These are phyloP conservation scores for Hirsutella minnesotensis DNA, from an alignment of 2,329 filamentous ascomycete genomes.

Conservation along the genomic window DNA sequence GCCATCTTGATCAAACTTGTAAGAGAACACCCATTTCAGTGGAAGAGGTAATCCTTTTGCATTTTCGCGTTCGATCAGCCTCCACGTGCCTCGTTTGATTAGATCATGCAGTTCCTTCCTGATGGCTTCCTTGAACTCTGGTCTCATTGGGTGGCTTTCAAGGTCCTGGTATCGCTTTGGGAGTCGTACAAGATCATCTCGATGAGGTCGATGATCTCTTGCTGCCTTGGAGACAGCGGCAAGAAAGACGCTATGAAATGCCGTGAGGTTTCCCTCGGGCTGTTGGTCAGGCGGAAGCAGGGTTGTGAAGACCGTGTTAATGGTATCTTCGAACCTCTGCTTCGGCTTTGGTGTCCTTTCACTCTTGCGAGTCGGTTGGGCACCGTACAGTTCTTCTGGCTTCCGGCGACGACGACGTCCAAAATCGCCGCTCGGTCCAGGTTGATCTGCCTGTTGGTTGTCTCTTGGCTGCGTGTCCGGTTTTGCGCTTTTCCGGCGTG, in stretches of 20 bases:
- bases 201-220: background rate
- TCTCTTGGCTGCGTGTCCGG: too few relatives aligned
- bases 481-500: too few relatives aligned
- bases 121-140: background rate
- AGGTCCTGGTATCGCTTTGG: too few relatives aligned
- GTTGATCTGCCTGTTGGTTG: too few relatives aligned
- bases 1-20: background rate
- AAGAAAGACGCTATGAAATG: background rate
- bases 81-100: background rate
- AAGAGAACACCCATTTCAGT: constrained; percentile 1
- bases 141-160: background rate
- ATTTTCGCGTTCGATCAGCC: background rate
- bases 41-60: background rate
- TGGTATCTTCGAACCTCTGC: too few relatives aligned
- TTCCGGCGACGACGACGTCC: too few relatives aligned
- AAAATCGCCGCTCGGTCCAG: too few relatives aligned
- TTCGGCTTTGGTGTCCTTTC: background rate
- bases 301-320: background rate
- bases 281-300: background rate
- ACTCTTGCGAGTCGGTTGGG: background rate
- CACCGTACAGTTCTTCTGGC: background rate
- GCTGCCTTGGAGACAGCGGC: background rate
- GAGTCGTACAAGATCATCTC: background rate
- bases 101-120: background rate
- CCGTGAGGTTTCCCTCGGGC: background rate